Evolutionary conservation across 1,284 basidiomycete species (phyloP).

Genomic region (Lentinus polychrous): DNA sequence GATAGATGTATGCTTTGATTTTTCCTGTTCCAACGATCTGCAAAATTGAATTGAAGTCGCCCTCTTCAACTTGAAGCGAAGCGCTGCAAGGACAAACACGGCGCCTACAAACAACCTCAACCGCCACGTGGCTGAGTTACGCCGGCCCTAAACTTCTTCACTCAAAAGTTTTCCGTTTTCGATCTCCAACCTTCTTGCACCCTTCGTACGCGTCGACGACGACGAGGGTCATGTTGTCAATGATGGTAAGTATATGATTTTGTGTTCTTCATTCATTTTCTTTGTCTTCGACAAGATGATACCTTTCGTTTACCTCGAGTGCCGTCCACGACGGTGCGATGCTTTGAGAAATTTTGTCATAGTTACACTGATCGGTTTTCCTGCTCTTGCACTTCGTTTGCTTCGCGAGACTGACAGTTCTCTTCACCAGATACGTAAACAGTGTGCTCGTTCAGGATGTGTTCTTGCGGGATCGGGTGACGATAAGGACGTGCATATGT

Average conservation of each 20-base stretch:
- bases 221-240: neutral
- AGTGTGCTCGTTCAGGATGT: slow-evolving; percentile 8
- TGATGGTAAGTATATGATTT: neutral
- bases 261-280: neutral
- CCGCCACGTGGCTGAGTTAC: neutral
- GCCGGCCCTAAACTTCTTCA: neutral
- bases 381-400: slow-evolving; percentile 6
- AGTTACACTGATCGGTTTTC: slow-evolving; percentile 78
- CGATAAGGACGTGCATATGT: too few relatives aligned
- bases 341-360: slow-evolving; percentile 62
- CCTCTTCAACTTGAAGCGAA: too few relatives aligned
- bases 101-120: neutral
- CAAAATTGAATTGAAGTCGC: too few relatives aligned
- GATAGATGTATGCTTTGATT: too few relatives aligned
- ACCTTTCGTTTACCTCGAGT: slow-evolving; percentile 40
- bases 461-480: too few relatives aligned
- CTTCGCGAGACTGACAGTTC: slow-evolving; percentile 14
- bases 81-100: neutral
- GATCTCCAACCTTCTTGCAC: neutral
- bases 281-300: slow-evolving; percentile 48
- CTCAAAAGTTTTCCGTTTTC: neutral
- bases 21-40: too few relatives aligned
- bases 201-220: neutral
- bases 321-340: slow-evolving; percentile 37
- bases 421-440: neutral